phyloP scores from a whole-genome alignment of 495 filamentous ascomycete species.

The Aspergillus haitiensis region DNA sequence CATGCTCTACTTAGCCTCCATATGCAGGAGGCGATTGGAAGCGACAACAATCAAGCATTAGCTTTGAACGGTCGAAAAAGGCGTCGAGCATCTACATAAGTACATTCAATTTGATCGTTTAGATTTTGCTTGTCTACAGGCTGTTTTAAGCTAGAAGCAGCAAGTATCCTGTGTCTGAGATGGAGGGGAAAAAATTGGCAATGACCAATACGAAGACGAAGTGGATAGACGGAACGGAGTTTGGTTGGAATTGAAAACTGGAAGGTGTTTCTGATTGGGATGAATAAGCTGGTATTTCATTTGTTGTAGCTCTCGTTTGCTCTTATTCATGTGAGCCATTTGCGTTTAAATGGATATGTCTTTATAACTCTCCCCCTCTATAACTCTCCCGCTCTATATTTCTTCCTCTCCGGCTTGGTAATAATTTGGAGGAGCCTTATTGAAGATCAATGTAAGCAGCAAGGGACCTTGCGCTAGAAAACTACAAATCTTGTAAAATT shows the following conservation, averaged over 20 bases:
- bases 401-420: background rate
- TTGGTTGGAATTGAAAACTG: background rate
- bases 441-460: background rate
- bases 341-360: too few species aligned
- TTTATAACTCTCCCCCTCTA: too few species aligned
- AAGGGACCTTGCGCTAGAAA: too few species aligned
- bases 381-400: too few species aligned
- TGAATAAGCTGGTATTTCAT: background rate
- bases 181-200: background rate
- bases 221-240: constrained; percentile 1
- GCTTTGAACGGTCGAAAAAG: constrained; percentile 17
- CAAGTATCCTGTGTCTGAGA: too few species aligned
- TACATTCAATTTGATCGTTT: background rate
- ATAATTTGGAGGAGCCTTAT: background rate
- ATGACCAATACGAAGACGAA: background rate
- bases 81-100: constrained; percentile 19
- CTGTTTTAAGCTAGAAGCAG: too few species aligned
- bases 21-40: constrained; percentile 40
- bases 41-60: constrained; percentile 13
- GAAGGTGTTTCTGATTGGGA: background rate
- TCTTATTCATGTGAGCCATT: too few species aligned
- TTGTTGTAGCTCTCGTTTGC: too few species aligned
- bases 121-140: background rate
- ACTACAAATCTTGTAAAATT: too few species aligned
- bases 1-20: constrained; percentile 57